Base-by-base conservation (phyloP, 116 monocot genomes). In the Cymodocea nodosa region DNA sequence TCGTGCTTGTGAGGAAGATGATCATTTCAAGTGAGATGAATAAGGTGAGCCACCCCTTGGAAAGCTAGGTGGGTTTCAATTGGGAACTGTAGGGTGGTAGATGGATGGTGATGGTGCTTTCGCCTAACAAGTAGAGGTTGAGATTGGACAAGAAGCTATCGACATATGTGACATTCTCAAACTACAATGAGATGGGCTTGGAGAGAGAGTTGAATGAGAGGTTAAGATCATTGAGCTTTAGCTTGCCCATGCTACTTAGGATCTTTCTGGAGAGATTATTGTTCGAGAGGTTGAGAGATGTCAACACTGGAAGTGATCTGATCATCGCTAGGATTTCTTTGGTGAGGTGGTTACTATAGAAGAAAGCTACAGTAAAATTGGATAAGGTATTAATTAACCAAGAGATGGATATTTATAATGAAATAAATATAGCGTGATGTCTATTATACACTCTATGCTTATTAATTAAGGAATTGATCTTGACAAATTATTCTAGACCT, bases 111-210 rank as follows among this genome's bases (percentile, higher is more conserved):
- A 74, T 56, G 18, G 59, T 24, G 19, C 51, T 36, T 12, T 86
- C 30, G 83, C 14, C 20, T 18, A 64, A 16, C 13, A 71, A 59
- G 60, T 89, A 94, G 52, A 94, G 94, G 0, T n/a, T 57, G 9
- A 82, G 78, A 51, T 94, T 89, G 0, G 82, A 84, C 3, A 68
- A 55, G 71, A 89, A 94, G 77, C 90, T 94, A 8, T 53, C 23
- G 16, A 66, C 70, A 62, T 82, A 81, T 0, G 71, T 87, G 17
- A 16, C 22, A 64, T 23, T 89, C 44, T 82, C 80, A 12, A 94
- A 35, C 34, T 49, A 6, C 14, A 22, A 23, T 11, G 94, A 90
- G 25, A 94, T 59, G 70, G 71, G 19, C 35, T 87, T 90, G 15
- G 78, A 75, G 73, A 94, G 81, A 2, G 71, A 35, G 75, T 94